Evolutionary conservation across 2,329 filamentous ascomycete genomes (phyloP).

Genomic region (Corinectria fuckeliana): DNA sequence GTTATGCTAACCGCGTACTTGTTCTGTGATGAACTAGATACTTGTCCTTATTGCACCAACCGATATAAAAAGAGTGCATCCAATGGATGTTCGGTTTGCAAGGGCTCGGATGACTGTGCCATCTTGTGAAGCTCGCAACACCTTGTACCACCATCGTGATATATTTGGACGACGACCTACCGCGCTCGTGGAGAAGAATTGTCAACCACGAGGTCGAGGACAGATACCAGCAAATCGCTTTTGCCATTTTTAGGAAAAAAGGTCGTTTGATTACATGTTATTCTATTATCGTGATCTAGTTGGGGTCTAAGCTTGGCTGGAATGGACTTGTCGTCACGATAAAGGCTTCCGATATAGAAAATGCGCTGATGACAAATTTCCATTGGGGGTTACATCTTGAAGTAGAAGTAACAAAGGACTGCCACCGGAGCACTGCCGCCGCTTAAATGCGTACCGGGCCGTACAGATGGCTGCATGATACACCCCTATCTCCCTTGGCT

Average conservation of each 20-base stretch:
- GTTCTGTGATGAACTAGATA: neutral
- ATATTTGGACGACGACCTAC: neutral
- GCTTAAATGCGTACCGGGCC: too few species aligned
- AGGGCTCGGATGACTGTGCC: neutral
- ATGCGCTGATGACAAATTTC: neutral
- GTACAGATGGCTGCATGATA: too few species aligned
- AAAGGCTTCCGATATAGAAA: neutral
- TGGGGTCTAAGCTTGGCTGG: neutral
- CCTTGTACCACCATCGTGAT: neutral
- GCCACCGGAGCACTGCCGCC: too few species aligned
- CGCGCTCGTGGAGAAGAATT: neutral
- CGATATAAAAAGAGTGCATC: neutral
- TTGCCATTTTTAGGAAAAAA: neutral
- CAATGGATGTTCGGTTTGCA: neutral
- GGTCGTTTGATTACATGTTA: neutral
- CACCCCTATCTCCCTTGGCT: too few species aligned
- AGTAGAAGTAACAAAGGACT: too few species aligned
- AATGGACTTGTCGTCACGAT: neutral
- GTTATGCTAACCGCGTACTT: neutral
- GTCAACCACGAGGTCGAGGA: neutral
- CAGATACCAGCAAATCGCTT: neutral
- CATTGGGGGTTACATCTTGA: too few species aligned
- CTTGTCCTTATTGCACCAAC: neutral
- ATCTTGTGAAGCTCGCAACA: neutral
- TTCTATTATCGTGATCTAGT: neutral